Conservation (phyloP, 2,329 filamentous ascomycete species). For the Bretziella fagacearum region DNA sequence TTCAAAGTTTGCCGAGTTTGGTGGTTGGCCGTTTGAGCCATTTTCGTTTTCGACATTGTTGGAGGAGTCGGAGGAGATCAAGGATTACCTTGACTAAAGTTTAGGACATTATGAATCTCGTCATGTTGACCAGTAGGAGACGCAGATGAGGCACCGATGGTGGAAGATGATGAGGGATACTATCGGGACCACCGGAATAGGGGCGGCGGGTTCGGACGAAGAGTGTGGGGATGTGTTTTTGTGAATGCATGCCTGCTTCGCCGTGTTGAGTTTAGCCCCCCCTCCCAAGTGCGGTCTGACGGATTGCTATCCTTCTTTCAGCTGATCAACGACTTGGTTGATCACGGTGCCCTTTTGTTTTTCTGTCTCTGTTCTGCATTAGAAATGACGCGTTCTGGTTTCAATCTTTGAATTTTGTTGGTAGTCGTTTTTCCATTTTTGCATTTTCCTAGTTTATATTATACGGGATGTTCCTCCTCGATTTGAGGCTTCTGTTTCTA, state of each 20-base stretch:
- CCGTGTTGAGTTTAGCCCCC: neutral
- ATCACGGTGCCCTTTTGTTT: neutral
- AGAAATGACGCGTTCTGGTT: no score
- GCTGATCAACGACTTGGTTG: neutral
- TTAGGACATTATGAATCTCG: no score
- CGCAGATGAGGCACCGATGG: no score
- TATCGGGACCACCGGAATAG: no score
- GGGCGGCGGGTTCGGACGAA: neutral
- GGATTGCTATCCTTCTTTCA: neutral
- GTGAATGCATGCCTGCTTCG: neutral
- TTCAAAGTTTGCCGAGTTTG: constrained; percentile 91
- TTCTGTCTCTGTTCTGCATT: neutral
- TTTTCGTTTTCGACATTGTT: constrained; percentile 75
- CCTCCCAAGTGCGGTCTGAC: neutral
- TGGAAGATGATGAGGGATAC: neutral
- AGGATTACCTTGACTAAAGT: constrained; percentile 34
- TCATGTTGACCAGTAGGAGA: no score
- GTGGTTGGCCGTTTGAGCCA: constrained; percentile 70
- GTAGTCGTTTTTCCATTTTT: neutral
- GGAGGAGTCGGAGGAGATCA: constrained; percentile 59
- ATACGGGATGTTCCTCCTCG: neutral
- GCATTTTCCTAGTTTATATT: constrained; percentile 1
- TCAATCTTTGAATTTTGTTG: neutral
- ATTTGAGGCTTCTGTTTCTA: neutral
- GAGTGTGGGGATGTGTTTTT: neutral